Conservation (phyloP, 2,329 filamentous ascomycete species). For the Xenoacremonium recifei region DNA sequence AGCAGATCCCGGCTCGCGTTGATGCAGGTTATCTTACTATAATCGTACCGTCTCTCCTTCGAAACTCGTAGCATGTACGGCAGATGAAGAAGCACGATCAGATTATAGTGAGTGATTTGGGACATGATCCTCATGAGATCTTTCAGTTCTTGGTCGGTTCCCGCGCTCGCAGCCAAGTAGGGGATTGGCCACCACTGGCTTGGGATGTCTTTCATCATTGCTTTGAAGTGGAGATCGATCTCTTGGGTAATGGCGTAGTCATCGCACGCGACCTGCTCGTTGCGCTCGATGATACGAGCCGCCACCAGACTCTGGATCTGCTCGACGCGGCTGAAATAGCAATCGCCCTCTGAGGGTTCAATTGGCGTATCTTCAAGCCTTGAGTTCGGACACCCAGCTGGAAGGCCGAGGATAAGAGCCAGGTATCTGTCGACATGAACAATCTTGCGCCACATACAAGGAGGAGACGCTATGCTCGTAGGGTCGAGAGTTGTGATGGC, state of each 20-base stretch:
- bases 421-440: constrained; percentile 36
- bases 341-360: constrained; percentile 13
- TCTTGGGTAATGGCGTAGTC: constrained; percentile 21
- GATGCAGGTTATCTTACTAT: constrained; percentile 2
- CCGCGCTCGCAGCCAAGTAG: constrained; percentile 16
- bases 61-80: constrained; percentile 33
- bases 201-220: constrained; percentile 29
- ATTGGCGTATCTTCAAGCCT: constrained; percentile 14
- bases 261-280: constrained; percentile 17
- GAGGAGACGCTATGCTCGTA: constrained; percentile 2
- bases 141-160: constrained; percentile 21
- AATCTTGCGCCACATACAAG: constrained; percentile 37
- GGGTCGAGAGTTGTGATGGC: constrained; percentile 1
- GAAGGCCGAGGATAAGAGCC: constrained; percentile 38
- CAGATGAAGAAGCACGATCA: constrained; percentile 39
- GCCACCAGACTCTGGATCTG: constrained; percentile 27
- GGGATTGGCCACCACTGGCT: constrained; percentile 35
- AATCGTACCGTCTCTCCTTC: background rate
- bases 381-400: constrained; percentile 22
- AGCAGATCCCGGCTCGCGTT: constrained; percentile 7
- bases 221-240: constrained; percentile 33
- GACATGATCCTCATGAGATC: constrained; percentile 30
- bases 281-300: constrained; percentile 37
- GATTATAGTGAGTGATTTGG: constrained; percentile 38
- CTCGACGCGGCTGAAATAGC: constrained; percentile 28